Evolutionary conservation across 2,329 filamentous ascomycete genomes (phyloP), one percentile per base, ranked within the genome.

Genomic region (Sporothrix mexicana): DNA sequence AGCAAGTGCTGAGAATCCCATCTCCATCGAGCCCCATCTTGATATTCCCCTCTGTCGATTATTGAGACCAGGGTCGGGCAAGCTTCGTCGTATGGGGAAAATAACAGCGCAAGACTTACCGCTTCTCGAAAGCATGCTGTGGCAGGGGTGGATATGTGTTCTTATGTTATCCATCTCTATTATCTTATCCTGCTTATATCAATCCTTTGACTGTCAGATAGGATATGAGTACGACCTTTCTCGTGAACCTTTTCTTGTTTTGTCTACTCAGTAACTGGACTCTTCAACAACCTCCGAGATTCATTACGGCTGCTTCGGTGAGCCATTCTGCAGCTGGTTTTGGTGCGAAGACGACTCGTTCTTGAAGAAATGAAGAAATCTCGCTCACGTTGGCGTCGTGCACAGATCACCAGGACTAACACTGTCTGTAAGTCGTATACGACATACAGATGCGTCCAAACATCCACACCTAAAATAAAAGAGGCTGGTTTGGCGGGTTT

Each of bases 291-390:
- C 30, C 23, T 62, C 36, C n/a, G 10, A 23, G 59, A 43, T 12
- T 12, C 8, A 62, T 17, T 43, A 12, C 36, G 36, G n/a, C 17
- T 36, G 23, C 23, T 36, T 59, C 55, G 25, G 55, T 59, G 13
- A 20, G 23, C 59, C 59, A 62, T 62, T 9, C 59, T 62, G 59
- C 41, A 62, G 45, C 59, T 62, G 59, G 59, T 20, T 36, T 20
- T 62, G 59, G 36, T 36, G 41, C 15, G 59, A 36, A n/a, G 17
- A 59, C 55, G 23, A 59, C 20, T 17, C 30, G 20, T 2, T 62
- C 36, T 43, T 62, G 36, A 10, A 23, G 59, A 62, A 62, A 62
- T 23, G 30, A 36, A 36, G 30, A 36, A 36, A 36, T 36, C 30
- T 36, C 30, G 30, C 30, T 36, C 30, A 36, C 13, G 41, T 45